Evolutionary conservation across 345 rosid species (phyloP), one percentile per base, ranked within the genome.

Genomic region (Salix udensis): DNA sequence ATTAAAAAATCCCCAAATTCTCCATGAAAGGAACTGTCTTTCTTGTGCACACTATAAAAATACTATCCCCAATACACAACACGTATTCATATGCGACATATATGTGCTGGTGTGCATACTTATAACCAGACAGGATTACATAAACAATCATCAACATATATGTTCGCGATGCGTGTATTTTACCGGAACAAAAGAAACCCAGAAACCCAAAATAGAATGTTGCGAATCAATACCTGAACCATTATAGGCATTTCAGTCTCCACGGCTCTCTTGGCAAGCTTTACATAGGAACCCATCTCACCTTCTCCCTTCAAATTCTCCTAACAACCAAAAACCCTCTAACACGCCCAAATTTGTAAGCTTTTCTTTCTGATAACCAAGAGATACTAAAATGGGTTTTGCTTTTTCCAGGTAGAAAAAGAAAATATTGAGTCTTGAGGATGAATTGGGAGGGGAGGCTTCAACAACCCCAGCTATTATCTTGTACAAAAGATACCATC

Each of bases 171-270:
- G n/a, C 26, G 36, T 21, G 24, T 53, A 36, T 53, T 69, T 40
- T 7, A 40, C 6, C 52, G 72, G 67, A 18, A 23, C 61, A 76
- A 71, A 46, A 4, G n/a, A n/a, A 79, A 55, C 50, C 71, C 28
- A 36, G 40, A 48, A 74, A 73, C 67, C 77, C 78, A 69, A 64
- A 48, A 76, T 9, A 50, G 37, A 70, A 52, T 18, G 23, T 26
- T 24, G 23, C 26, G 26, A 44, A 37, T 70, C 58, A 78, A 70
- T 83, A 96, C 98, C 98, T 93, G 78, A 84, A 88, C 86, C 99
- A 96, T 96, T 73, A 96, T 78, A 14, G 98, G 98, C 84, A 84
- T 85, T 50, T 96, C 91, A 28, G 98, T 96, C 78, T 85, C 95
- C 85, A 92, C 26, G 34, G 91, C 84, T 84, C 99, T 92, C 81